Evolutionary conservation across 768 basidiomycete species (phyloP).

Genomic region (Boletus edulis): DNA sequence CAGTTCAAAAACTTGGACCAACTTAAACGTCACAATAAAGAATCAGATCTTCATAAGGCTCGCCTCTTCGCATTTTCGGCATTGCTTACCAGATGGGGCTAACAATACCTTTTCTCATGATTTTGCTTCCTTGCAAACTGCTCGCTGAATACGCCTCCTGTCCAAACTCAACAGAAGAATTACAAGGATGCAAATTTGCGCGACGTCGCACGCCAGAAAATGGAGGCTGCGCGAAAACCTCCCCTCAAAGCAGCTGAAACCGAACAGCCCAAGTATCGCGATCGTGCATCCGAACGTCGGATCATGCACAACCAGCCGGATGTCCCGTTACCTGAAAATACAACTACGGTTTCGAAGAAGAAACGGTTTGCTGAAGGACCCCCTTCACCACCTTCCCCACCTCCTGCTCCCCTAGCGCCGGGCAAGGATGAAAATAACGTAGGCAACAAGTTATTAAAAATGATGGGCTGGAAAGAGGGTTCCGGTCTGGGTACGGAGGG

Average conservation of each 20-base stretch:
- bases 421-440: conserved; percentile 82
- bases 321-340: conserved; percentile 60
- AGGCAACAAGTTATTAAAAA: conserved; percentile 90
- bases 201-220: conserved; percentile 72
- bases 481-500: conserved; percentile 80
- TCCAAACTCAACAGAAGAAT: conserved; percentile 65
- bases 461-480: conserved; percentile 98
- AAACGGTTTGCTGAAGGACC: conserved; percentile 54
- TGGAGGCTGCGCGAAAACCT: conserved; percentile 41
- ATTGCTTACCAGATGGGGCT: conserved; percentile 28
- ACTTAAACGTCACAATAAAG: conserved; percentile 85
- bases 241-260: conserved; percentile 26
- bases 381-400: conserved; percentile 56
- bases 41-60: conserved; percentile 96
- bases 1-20: conserved; percentile 90
- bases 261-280: conserved; percentile 84
- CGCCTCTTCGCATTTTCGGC: conserved; percentile 37
- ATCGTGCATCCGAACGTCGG: conserved; percentile 90
- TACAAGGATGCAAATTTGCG: conserved; percentile 69
- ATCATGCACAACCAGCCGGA: conserved; percentile 92
- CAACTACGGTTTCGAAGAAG: conserved; percentile 35
- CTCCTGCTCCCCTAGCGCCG: conserved; percentile 63
- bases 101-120: conserved; percentile 13
- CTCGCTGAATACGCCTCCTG: not conserved
- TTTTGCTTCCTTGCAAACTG: not conserved